Evolutionary conservation across 1,284 basidiomycete species (phyloP).

Genomic region (Cryptococcus sp.): DNA sequence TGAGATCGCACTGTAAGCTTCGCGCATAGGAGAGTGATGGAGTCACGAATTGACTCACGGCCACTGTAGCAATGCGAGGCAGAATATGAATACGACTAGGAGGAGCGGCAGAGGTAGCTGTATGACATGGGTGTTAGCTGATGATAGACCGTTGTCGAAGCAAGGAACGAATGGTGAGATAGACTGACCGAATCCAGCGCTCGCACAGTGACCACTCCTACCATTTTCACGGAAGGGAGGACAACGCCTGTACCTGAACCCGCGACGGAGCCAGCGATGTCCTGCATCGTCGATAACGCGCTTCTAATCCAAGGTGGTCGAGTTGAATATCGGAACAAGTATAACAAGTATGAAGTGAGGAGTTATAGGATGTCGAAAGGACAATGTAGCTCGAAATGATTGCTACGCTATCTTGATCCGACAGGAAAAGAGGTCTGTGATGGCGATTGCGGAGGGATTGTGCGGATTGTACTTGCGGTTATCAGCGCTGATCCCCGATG

Average conservation of each 20-base stretch:
- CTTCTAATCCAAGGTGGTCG: too few relatives aligned
- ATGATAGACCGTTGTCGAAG: not conserved
- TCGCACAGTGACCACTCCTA: constrained; percentile 14
- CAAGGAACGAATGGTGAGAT: not conserved
- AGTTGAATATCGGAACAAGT: too few relatives aligned
- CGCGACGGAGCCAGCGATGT: not conserved
- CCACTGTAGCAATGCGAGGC: constrained; percentile 19
- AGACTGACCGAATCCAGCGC: constrained; percentile 19
- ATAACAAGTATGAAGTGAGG: too few relatives aligned
- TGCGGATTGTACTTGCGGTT: too few relatives aligned
- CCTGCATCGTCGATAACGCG: not conserved
- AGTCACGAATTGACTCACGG: constrained; percentile 13
- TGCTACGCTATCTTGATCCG: too few relatives aligned
- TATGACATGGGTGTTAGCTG: not conserved
- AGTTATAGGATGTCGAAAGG: too few relatives aligned
- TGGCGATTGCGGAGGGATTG: too few relatives aligned
- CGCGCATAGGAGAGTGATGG: constrained; percentile 10
- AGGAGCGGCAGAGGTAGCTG: constrained; percentile 50
- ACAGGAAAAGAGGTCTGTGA: too few relatives aligned
- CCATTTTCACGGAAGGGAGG: constrained; percentile 13
- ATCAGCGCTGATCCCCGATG: too few relatives aligned
- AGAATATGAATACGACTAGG: constrained; percentile 18
- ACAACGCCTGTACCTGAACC: constrained; percentile 3
- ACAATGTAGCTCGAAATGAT: too few relatives aligned
- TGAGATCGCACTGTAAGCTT: constrained; percentile 1